Evolutionary conservation across 371 early-diverging fungal genomes (phyloP), one percentile per base, ranked within the genome.

Genomic region (Mucor irregularis): DNA sequence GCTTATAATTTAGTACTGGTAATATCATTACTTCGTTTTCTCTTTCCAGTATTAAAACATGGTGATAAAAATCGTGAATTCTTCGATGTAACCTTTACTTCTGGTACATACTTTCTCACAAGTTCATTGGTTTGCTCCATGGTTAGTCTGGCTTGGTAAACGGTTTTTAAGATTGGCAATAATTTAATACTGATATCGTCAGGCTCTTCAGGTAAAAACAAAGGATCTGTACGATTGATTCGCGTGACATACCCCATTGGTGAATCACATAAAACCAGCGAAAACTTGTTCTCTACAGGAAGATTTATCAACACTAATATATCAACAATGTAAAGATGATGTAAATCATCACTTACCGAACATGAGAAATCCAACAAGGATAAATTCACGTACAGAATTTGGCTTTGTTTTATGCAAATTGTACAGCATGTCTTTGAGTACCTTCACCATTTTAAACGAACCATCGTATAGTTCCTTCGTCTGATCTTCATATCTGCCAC

Each of bases 401-500:
- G 61, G 54, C 28, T 37, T 33, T 49, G 26, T 29, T 42, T 42
- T 53, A 61, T 61, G 38, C 34, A 61, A 54, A 29, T 34, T 49
- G 24, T 49, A 61, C 35, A 61, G 22, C 61, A 54, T 54, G 30
- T 38, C 54, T 54, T 61, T 54, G n/a, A 54, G 34, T 34, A 54
- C 48, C 30, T 61, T 54, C 13, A 22, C 26, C 49, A 61, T 61
- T 44, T 61, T 54, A 54, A 53, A 61, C 11, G 42, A 45, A 37
- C 48, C 47, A 13, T 49, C 49, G 29, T 49, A 37, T 26, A 61
- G 35, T 34, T 54, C 49, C 29, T 61, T 61, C 16, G 61, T 53
- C 37, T 49, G 45, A 43, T 61, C 33, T 17, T 39, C 60, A 33
- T 53, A 52, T 39, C 55, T 30, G 35, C 61, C 61, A 38, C 50